These are phyloP conservation scores for Colletotrichum sp. DNA, from an alignment of 2,329 filamentous ascomycete genomes.

Conservation along the genomic window DNA sequence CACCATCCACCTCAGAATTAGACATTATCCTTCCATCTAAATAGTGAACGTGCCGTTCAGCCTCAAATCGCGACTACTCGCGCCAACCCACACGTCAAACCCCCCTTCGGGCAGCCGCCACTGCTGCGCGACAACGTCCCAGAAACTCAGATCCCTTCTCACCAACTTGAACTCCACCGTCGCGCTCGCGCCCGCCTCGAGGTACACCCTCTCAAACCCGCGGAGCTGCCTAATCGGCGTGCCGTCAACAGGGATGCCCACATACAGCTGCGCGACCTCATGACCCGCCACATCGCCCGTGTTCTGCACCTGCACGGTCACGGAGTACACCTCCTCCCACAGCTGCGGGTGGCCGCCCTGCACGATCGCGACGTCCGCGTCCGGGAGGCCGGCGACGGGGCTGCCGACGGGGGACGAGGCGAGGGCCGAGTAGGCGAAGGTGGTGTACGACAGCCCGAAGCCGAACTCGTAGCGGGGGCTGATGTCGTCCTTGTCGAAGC, in stretches of 20 bases:
- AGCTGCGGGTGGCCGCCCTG: slow-evolving; percentile 51
- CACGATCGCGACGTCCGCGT: slow-evolving; percentile 38
- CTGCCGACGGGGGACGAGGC: slow-evolving; percentile 60
- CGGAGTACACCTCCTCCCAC: slow-evolving; percentile 48
- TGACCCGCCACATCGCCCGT: slow-evolving; percentile 66
- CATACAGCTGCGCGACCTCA: slow-evolving; percentile 68
- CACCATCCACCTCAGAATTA: accelerated
- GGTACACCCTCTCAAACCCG: slow-evolving; percentile 52
- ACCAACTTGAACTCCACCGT: slow-evolving; percentile 45
- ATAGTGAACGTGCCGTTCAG: slow-evolving; percentile 38
- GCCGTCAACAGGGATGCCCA: slow-evolving; percentile 30
- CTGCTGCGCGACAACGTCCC: slow-evolving; percentile 51
- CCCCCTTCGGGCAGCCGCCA: slow-evolving; percentile 50
- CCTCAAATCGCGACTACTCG: slow-evolving; percentile 24
- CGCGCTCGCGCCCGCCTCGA: slow-evolving; percentile 39
- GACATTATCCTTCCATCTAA: background rate
- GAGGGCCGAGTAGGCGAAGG: slow-evolving; percentile 60
- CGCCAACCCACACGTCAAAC: slow-evolving; percentile 8
- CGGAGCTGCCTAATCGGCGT: slow-evolving; percentile 43
- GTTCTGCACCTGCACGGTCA: slow-evolving; percentile 69
- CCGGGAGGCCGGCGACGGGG: slow-evolving; percentile 46
- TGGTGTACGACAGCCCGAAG: slow-evolving; percentile 77
- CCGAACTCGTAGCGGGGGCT: slow-evolving; percentile 79
- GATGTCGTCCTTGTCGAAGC: slow-evolving; percentile 76
- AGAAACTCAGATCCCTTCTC: slow-evolving; percentile 56